Percentiles rank a stretch among this genome's conserved stretches.
phyloP scores from a whole-genome alignment of 148 eudicot species.

The Silene conica region DNA sequence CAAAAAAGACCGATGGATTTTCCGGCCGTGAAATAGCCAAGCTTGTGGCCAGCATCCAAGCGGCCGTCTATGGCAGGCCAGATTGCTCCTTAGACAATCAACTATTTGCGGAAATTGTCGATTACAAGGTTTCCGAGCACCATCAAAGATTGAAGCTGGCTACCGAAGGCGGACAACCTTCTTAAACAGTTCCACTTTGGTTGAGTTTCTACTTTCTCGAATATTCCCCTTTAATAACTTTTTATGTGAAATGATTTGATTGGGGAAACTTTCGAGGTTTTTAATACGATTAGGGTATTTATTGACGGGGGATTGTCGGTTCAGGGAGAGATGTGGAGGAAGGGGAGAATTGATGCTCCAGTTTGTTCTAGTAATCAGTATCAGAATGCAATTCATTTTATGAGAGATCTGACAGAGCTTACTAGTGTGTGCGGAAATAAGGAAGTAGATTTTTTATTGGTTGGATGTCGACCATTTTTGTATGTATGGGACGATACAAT shows the following conservation, averaged over 20 bases:
- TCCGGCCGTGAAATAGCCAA: constrained; percentile 97
- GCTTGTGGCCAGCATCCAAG: constrained; percentile 91
- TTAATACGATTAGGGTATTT: neutral
- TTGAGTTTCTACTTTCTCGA: neutral
- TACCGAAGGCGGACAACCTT: constrained; percentile 37
- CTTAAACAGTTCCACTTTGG: neutral
- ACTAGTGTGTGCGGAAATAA: neutral
- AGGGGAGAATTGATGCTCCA: neutral
- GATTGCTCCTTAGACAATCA: constrained; percentile 79
- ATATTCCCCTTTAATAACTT: neutral
- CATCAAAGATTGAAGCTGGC: constrained; percentile 69
- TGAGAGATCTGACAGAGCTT: neutral
- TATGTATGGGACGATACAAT: too few species aligned
- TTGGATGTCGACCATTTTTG: too few species aligned
- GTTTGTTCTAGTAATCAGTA: constrained; percentile 3
- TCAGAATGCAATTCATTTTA: constrained; percentile 5
- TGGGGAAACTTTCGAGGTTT: neutral
- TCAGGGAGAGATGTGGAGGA: neutral
- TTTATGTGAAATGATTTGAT: constrained; percentile 13
- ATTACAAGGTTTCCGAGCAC: constrained; percentile 90
- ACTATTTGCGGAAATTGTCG: constrained; percentile 76
- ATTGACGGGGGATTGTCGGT: neutral
- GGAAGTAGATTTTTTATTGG: neutral
- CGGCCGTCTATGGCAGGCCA: constrained; percentile 83
- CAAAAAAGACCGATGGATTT: constrained; percentile 76